Conservation (phyloP, 2,329 filamentous ascomycete genomes). For the Clarireedia paspali region DNA sequence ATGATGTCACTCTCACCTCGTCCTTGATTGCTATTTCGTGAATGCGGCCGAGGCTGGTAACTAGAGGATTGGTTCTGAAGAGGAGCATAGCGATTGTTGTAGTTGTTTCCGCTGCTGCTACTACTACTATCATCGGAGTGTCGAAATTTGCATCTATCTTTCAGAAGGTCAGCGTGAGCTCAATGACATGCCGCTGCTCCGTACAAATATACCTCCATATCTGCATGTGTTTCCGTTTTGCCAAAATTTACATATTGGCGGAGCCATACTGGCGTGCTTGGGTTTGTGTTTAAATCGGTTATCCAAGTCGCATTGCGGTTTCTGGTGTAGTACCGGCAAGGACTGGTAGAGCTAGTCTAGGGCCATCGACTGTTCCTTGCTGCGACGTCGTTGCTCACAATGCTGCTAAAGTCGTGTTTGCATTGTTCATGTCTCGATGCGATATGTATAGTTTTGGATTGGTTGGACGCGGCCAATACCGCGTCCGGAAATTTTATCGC, state of each 20-base stretch:
- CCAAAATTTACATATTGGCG: constrained; percentile 49
- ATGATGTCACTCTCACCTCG: constrained; percentile 11
- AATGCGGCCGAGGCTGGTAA: constrained; percentile 5
- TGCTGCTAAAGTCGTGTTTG: background rate
- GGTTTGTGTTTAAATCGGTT: background rate
- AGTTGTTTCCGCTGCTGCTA: constrained; percentile 15
- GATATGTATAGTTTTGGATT: too few species aligned
- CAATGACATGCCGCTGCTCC: background rate
- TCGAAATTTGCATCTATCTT: constrained; percentile 52
- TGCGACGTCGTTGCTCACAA: background rate
- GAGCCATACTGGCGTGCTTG: background rate
- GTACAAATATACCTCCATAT: constrained; percentile 29
- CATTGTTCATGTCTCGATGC: background rate
- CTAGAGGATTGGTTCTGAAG: constrained; percentile 13
- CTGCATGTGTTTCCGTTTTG: constrained; percentile 53
- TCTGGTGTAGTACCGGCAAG: background rate
- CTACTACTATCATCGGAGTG: constrained; percentile 35
- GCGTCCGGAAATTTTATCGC: background rate
- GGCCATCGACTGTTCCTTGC: background rate
- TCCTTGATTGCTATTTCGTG: constrained; percentile 14
- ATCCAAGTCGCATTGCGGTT: background rate
- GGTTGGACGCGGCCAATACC: too few species aligned
- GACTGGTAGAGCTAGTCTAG: background rate
- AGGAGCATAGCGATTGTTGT: constrained; percentile 30
- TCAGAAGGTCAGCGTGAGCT: constrained; percentile 5